phyloP scores from a whole-genome alignment of 164 flowering plant genomes.

The Amborella trichopoda region DNA sequence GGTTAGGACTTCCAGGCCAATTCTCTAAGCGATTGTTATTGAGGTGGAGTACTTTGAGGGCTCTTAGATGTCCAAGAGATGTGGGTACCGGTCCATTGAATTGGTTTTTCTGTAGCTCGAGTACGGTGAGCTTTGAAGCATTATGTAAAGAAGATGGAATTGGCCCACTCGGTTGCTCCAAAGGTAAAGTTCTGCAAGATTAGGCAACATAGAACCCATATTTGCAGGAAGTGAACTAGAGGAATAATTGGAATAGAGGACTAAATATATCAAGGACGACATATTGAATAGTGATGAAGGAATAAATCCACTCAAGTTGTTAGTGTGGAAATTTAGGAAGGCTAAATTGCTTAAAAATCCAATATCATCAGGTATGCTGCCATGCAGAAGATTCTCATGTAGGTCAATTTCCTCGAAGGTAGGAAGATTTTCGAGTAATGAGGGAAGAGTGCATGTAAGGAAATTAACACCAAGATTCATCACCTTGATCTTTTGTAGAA shows the following conservation, averaged over 20 bases:
- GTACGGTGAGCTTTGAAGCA: constrained; percentile 6
- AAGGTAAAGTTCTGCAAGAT: constrained; percentile 3
- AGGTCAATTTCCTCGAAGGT: constrained; percentile 1
- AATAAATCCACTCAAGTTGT: constrained; percentile 4
- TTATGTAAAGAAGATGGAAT: constrained; percentile 10
- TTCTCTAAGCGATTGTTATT: constrained; percentile 1
- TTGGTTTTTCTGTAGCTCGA: constrained; percentile 4
- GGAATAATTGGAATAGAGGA: background rate
- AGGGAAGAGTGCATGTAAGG: constrained; percentile 5
- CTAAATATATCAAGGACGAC: constrained; percentile 2
- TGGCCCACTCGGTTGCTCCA: constrained; percentile 5
- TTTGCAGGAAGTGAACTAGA: constrained; percentile 8
- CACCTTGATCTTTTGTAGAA: constrained; percentile 2
- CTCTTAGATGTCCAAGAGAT: background rate
- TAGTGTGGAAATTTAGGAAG: background rate
- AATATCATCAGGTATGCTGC: constrained; percentile 6
- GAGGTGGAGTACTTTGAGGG: background rate
- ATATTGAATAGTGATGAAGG: constrained; percentile 3
- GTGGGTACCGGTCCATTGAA: constrained; percentile 8
- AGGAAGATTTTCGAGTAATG: constrained; percentile 4
- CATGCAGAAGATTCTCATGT: constrained; percentile 1
- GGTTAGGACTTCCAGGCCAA: background rate
- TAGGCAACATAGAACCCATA: constrained; percentile 6
- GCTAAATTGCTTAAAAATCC: background rate
- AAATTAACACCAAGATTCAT: constrained; percentile 7